Base-by-base conservation (phyloP, 768 basidiomycete species). In the Chalciporus pseudorubinellus region DNA sequence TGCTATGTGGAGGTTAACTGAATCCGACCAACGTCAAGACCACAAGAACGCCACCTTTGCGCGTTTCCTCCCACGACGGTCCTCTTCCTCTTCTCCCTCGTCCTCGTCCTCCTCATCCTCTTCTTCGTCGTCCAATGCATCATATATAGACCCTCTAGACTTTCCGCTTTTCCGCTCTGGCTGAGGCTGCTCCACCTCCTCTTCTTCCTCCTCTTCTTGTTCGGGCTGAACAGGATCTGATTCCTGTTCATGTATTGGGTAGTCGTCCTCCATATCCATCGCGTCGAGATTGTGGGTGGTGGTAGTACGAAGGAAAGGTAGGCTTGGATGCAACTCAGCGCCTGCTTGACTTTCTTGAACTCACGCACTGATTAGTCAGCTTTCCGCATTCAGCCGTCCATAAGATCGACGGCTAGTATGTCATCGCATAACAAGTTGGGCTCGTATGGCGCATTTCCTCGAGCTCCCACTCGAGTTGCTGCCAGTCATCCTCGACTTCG, bases 381-480 rank as follows among this genome's bases (percentile, higher is more conserved):
- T 21, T 61, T 49, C 55, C 36, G 39, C 45, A 43, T 50, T 48
- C 6, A 44, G 48, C 39, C 20, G 19, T 14, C 26, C n/a, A 28
- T 31, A 31, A 31, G 29, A 31, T 31, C 24, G 16, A 7, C 19
- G 1, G 24, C 8, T n/a, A n/a, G 2, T 3, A 6, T 20, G 16
- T 34, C 21, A 28, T 39, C 16, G 14, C 16, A 34, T 34, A 40
- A 31, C 42, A n/a, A 6, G 11, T 29, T 13, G 10, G 21, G 19
- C 16, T 20, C 46, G 13, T 19, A 79, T 82, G 78, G 58, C 63
- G 8, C 44, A 52, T 29, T 82, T 86, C 56, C 48, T 70, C 24
- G 80, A 86, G 55, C 73, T 92, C 3, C 89, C 89, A 10, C 56
- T 82, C 18, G 89, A 90, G 43, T 65, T 92, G 18, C 62, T 89